A percentile compares a stretch with the other conserved stretches of the same genome.
phyloP scores from a whole-genome alignment of 108 stramenopile species.

The Nitzschia sp. region DNA sequence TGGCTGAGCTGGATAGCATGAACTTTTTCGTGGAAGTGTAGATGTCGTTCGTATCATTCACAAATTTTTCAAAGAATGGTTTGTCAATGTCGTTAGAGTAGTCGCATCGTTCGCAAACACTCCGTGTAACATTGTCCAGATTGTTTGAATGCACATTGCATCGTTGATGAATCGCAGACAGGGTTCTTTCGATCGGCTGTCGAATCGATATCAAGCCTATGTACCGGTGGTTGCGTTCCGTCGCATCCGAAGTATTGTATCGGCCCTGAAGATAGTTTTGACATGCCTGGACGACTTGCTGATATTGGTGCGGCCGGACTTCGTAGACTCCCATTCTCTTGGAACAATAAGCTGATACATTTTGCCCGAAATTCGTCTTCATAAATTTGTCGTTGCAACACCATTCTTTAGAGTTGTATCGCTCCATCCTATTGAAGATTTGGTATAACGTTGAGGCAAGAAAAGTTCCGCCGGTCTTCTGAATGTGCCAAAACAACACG shows the following conservation, averaged over 20 bases:
- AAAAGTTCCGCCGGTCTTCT: constrained; percentile 16
- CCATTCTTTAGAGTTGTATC: constrained; percentile 14
- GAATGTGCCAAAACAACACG: constrained; percentile 22
- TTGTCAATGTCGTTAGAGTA: not conserved
- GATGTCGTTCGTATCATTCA: constrained; percentile 7
- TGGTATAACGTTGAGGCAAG: constrained; percentile 4
- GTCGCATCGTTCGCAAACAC: constrained; percentile 1
- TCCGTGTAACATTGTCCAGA: not conserved
- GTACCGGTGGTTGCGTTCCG: not conserved
- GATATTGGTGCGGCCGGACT: constrained; percentile 4
- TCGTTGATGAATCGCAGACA: constrained; percentile 22
- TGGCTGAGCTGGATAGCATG: not conserved
- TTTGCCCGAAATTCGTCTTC: not conserved
- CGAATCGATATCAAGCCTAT: constrained; percentile 14
- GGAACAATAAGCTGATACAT: not conserved
- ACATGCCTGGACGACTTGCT: constrained; percentile 11
- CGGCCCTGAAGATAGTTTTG: not conserved
- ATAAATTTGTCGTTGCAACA: constrained; percentile 21
- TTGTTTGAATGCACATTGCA: constrained; percentile 13
- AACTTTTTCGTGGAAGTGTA: not conserved
- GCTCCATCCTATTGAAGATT: not conserved
- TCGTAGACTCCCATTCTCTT: constrained; percentile 17
- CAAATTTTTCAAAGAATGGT: constrained; percentile 12
- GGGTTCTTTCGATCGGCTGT: constrained; percentile 17
- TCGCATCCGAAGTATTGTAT: not conserved